Evolutionary conservation across 352 stramenopile species (phyloP), one percentile per base, ranked within the genome.

Genomic region (Pseudoperonospora humuli): DNA sequence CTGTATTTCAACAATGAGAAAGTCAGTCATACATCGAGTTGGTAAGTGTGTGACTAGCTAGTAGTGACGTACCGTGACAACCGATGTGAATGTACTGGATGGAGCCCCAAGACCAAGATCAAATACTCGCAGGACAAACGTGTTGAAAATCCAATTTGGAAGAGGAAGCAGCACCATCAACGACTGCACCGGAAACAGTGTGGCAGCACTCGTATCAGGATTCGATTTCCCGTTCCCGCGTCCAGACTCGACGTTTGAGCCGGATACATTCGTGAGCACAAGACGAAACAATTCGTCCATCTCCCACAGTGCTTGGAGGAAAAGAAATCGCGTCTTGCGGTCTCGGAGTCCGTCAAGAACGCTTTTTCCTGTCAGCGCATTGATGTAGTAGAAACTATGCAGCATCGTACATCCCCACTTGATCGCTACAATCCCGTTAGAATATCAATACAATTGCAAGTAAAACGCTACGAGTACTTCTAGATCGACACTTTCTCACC

Each of bases 391-490:
- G 34, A 93, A 87, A 31, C 65, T 69, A 3, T 71, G 79, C 25
- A 89, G 26, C 71, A 90, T 86, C 17, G 75, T 71, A 45, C 68
- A 77, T 17, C 77, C 79, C 80, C 80, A 93, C 45, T 90, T 87
- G 14, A 90, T 61, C 18, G 75, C 80, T 84, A 38, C 4, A 20
- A 46, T 9, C 24, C 14, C 14, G 46, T 27, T 5, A 19, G 18
- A 27, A 11, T n/a, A n/a, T 13, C 34, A 28, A 27, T 7, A 29
- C 21, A 41, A 40, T n/a, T 21, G 5, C 31, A 29, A 34, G 11
- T 14, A 44, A 21, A 27, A 31, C 7, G 19, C 18, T 23, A 23
- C 34, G 21, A 36, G 14, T 9, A 29, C 18, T 3, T 1, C 11
- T 35, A 31, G 7, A 10, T 32, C 7, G 26, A 14, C 10, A 14